Evolutionary conservation across 2,329 filamentous ascomycete genomes (phyloP), one percentile per base, ranked within the genome.

Genomic region (Talaromyces rugulosus): DNA sequence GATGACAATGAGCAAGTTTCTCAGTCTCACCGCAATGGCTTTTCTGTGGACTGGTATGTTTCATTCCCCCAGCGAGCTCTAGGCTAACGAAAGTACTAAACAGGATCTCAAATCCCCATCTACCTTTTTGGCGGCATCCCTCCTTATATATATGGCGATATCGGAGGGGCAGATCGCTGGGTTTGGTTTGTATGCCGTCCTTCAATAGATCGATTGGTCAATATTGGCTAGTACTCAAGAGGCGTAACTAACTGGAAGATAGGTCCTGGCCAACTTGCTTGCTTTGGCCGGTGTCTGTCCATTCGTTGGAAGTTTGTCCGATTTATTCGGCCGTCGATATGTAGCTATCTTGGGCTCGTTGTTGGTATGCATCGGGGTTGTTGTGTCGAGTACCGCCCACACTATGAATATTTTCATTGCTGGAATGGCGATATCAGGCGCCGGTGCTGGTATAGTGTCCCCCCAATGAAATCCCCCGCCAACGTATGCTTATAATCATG

Each of bases 231-330:
- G n/a, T 9, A 27, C 11, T 47, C 5, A 16, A 8, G n/a, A 30
- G 42, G 52, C 12, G 36, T 31, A 31, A 51, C 31, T 63, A 44
- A 65, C 53, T 8, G 51, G 30, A 5, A 31, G 28, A 23, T 56
- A 77, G 75, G 77, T 83, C 42, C 71, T 81, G 18, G 78, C 75
- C 33, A 83, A 86, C 65, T 74, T 87, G 14, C 78, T 86, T 28
- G 77, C 82, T 30, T 77, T 83, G 57, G 83, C 83, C 5, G 82
- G 82, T 14, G 77, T 86, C 8, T 86, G 83, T 65, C 84, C 84
- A 4, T 86, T 91, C 67, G 87, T 90, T 1, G 88, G 88, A 11
- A 83, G 84, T 1, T 73, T 89, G 0, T 88, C 86, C 1, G 87
- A 89, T 75, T 74, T 89, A 6, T 75, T 88, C 56, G 86, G 87